Percentiles rank a stretch among this genome's conserved stretches.
phyloP scores from a whole-genome alignment of 768 basidiomycete genomes.

The Auricularia heimuer region DNA sequence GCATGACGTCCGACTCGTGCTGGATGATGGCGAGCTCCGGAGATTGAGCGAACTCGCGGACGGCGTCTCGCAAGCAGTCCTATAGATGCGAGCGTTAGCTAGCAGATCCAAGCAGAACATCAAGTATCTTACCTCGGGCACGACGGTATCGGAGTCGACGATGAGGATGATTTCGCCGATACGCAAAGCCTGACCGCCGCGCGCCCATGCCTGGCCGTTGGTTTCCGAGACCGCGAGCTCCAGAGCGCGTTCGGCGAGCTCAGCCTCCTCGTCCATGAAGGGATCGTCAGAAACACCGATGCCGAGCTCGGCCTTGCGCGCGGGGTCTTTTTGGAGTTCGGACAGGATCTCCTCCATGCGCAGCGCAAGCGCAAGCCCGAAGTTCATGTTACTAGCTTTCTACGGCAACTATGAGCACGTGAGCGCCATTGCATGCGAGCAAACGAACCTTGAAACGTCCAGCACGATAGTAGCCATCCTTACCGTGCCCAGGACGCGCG shows the following conservation, averaged over 20 bases:
- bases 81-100: neutral
- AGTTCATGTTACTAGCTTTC: slow-evolving; percentile 92
- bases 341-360: slow-evolving; percentile 34
- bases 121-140: neutral
- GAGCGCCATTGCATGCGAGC: neutral
- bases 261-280: slow-evolving; percentile 1
- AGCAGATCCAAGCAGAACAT: neutral
- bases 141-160: slow-evolving; percentile 64
- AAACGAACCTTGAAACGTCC: slow-evolving; percentile 62
- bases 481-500: slow-evolving; percentile 19
- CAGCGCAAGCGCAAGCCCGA: slow-evolving; percentile 58
- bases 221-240: slow-evolving; percentile 67
- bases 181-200: slow-evolving; percentile 63
- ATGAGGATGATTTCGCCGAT: slow-evolving; percentile 73
- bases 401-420: neutral
- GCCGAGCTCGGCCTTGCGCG: neutral
- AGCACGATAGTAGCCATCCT: slow-evolving; percentile 49
- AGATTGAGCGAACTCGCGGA: slow-evolving; percentile 70
- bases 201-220: slow-evolving; percentile 54
- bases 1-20: slow-evolving; percentile 61
- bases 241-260: slow-evolving; percentile 70
- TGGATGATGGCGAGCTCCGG: slow-evolving; percentile 85
- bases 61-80: slow-evolving; percentile 87
- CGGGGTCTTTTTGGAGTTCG: neutral
- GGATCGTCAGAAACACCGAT: slow-evolving; percentile 23